Percentiles rank a stretch among this genome's conserved stretches.
Conservation (phyloP, 148 eudicot genomes). For the Camellia japonica region DNA sequence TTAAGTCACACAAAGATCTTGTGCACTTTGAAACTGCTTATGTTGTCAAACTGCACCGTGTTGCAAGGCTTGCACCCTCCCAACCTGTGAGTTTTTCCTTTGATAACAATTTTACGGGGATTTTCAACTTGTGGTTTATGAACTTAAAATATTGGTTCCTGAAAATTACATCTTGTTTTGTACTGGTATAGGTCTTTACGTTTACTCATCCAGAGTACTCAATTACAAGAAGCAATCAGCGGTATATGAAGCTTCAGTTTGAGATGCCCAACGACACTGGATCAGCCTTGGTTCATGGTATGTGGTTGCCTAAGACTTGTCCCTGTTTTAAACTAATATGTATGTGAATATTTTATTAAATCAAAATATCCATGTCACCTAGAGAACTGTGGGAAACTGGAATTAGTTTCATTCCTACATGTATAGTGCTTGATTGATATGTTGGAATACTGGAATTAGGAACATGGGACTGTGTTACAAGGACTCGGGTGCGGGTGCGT, state of each 20-base stretch:
- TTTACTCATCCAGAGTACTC: constrained; percentile 80
- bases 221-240: constrained; percentile 56
- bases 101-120: neutral
- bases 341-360: neutral
- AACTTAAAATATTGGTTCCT: neutral
- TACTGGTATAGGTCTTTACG: constrained; percentile 66
- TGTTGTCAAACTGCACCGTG: constrained; percentile 88
- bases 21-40: constrained; percentile 93
- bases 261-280: constrained; percentile 83
- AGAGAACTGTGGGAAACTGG: neutral
- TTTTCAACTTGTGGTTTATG: constrained; percentile 5
- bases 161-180: neutral
- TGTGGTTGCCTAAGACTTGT: constrained; percentile 10
- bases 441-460: neutral
- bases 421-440: neutral
- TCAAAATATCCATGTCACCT: neutral
- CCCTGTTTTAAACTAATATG: neutral
- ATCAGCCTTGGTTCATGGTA: constrained; percentile 91
- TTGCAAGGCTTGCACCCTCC: constrained; percentile 85
- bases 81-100: constrained; percentile 61
- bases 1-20: constrained; percentile 86
- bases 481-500: no score
- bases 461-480: neutral
- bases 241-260: constrained; percentile 72
- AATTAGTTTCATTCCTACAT: neutral